phyloP scores from a whole-genome alignment of 202 grass and related monocot genomes.

The Brachypodium distachyon region DNA sequence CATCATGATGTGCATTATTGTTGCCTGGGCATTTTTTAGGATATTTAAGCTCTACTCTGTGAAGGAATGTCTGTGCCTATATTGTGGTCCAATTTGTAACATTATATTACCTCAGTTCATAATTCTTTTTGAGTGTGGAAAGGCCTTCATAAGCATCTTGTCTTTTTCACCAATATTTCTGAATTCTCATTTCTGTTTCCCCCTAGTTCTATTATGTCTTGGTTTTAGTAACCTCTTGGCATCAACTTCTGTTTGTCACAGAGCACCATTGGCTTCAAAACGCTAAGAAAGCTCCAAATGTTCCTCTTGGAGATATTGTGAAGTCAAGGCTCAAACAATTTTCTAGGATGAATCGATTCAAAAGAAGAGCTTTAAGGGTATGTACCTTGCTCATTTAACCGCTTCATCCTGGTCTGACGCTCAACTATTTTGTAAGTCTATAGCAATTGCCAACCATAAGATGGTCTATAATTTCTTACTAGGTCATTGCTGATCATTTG shows the following conservation, averaged over 20 bases:
- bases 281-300: conserved; percentile 98
- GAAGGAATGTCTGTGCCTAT: not conserved
- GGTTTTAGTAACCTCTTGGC: not conserved
- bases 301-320: conserved; percentile 98
- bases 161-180: not conserved
- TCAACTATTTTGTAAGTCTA: conserved; percentile 8
- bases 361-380: conserved; percentile 96
- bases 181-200: not conserved
- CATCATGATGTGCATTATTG: not conserved
- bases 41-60: not conserved
- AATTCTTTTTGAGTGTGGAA: not conserved
- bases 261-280: conserved; percentile 97
- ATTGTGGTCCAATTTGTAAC: not conserved
- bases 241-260: conserved; percentile 20
- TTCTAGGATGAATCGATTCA: conserved; percentile 99
- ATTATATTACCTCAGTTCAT: not conserved
- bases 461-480: conserved; percentile 9
- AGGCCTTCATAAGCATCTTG: not conserved
- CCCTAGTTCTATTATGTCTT: not conserved
- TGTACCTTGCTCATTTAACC: conserved; percentile 15
- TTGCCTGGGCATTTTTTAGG: not conserved
- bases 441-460: conserved; percentile 5
- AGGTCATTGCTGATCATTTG: conserved; percentile 99
- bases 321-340: conserved; percentile 99
- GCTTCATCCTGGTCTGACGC: conserved; percentile 2